A percentile compares a stretch with the other conserved stretches of the same genome.
Conservation (phyloP, 495 filamentous ascomycete species). For the Chaetomium cochliodes region DNA sequence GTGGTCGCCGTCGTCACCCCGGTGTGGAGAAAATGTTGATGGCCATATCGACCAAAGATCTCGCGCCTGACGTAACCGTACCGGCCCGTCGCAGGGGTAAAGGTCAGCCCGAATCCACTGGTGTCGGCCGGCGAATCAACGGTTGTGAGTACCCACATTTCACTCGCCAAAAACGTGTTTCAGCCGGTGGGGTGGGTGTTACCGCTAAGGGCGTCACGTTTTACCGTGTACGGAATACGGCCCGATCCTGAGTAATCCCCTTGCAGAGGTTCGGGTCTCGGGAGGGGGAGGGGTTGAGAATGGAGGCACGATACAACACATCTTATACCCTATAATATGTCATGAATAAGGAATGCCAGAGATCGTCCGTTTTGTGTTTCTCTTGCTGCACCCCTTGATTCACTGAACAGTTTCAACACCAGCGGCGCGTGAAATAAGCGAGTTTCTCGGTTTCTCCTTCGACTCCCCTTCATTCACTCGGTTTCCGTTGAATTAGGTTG, state of each 20-base stretch:
- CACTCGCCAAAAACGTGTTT: not conserved
- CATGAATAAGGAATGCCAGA: not conserved
- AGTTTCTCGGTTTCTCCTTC: not conserved
- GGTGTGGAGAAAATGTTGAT: constrained; percentile 13
- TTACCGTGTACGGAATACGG: not conserved
- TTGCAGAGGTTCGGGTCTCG: not conserved
- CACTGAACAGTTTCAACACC: not conserved
- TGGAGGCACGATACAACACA: not conserved
- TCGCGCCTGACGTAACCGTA: constrained; percentile 14
- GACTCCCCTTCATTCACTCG: not conserved
- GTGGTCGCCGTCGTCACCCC: not conserved
- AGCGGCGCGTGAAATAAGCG: not conserved
- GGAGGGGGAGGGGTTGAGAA: not conserved
- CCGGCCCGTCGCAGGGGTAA: constrained; percentile 5
- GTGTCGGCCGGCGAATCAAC: constrained; percentile 4
- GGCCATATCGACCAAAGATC: constrained; percentile 9
- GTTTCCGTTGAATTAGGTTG: not conserved
- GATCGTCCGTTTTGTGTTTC: not conserved
- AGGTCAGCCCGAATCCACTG: not conserved
- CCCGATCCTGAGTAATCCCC: constrained; percentile 10
- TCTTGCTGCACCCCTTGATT: not conserved
- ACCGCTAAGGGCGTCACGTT: not conserved
- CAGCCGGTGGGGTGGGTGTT: not conserved
- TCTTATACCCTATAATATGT: not conserved
- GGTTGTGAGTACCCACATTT: not conserved